Evolutionary conservation across 495 filamentous ascomycete species (phyloP), one percentile per base, ranked within the genome.

Genomic region (Pyrenula massariospora): DNA sequence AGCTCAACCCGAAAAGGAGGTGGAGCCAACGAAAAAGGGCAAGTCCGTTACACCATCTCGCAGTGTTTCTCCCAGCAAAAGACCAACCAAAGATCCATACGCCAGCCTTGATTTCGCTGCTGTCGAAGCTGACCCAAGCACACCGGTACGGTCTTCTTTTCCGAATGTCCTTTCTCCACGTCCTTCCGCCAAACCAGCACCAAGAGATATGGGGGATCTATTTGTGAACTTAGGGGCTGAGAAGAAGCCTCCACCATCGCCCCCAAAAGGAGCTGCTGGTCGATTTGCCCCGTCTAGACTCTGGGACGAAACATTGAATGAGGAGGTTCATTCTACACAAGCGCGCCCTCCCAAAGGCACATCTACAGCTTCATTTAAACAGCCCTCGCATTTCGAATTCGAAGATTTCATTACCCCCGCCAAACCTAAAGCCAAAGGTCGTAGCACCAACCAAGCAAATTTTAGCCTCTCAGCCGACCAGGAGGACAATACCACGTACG

Each of bases 351-450:
- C 80, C 83, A 25, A 77, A 72, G 84, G 76, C 73, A 78, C 66
- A 63, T 73, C 91, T 62, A 78, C 88, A 11, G 80, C 81, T 62
- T 92, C 88, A 64, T 96, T 84, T 70, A 52, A 52, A 70, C 80
- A 87, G 64, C 69, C 70, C 24, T 78, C 78, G 48, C 80, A 86
- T 54, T 95, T 91, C 90, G 83, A 83, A 50, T 95, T 95, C 69
- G 85, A 87, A 50, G 89, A 94, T 67, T 92, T 92, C 62, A 70
- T 71, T 20, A 92, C 91, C 2, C 91, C 93, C 0, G 75, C 84
- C 59, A 95, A 94, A 70, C 59, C 73, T 22, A 74, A 74, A 52
- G 62, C 65, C 2, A 62, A 81, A 57, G 58, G 65, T 21, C 71
- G 74, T 20, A 8, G 8, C 15, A 15, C 15, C 31, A 42, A 42